These are phyloP conservation scores for Betula pendula DNA, from an alignment of 306 rosid genomes.

Conservation along the genomic window DNA sequence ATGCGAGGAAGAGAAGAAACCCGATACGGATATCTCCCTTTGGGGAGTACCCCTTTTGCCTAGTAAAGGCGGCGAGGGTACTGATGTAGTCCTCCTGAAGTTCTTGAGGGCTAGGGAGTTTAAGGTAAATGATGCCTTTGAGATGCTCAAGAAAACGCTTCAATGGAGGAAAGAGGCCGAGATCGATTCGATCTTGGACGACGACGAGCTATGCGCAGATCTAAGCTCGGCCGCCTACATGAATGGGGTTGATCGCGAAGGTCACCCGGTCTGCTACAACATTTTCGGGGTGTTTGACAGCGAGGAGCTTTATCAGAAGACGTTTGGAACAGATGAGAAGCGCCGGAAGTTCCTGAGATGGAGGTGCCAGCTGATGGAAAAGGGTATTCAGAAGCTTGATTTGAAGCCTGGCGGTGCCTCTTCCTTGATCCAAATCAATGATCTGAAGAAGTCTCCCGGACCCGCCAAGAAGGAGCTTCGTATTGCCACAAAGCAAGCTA, in stretches of 20 bases:
- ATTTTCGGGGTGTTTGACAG: conserved; percentile 71
- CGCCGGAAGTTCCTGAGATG: conserved; percentile 69
- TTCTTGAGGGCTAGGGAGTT: conserved; percentile 85
- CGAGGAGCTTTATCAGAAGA: conserved; percentile 65
- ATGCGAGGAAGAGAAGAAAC: conserved; percentile 13
- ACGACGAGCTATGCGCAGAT: conserved; percentile 56
- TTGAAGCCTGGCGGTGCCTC: conserved; percentile 51
- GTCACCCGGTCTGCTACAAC: conserved; percentile 84
- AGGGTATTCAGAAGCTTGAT: conserved; percentile 67
- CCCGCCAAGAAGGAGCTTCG: conserved; percentile 73
- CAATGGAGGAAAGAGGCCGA: conserved; percentile 71
- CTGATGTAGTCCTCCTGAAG: conserved; percentile 72
- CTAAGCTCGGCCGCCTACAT: conserved; percentile 62
- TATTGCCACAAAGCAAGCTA: conserved; percentile 76
- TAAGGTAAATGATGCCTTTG: conserved; percentile 71
- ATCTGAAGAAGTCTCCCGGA: conserved; percentile 76
- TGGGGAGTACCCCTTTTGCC: conserved; percentile 82
- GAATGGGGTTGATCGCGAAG: conserved; percentile 60
- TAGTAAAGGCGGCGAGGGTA: conserved; percentile 47
- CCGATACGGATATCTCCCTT: conserved; percentile 42
- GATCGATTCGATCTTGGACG: conserved; percentile 54
- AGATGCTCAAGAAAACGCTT: conserved; percentile 68
- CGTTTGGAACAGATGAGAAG: conserved; percentile 80
- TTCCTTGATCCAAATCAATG: conserved; percentile 72
- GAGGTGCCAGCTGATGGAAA: conserved; percentile 82